Conservation (phyloP, 2,329 filamentous ascomycete species). For the Ceratocystis cacaofunesta region DNA sequence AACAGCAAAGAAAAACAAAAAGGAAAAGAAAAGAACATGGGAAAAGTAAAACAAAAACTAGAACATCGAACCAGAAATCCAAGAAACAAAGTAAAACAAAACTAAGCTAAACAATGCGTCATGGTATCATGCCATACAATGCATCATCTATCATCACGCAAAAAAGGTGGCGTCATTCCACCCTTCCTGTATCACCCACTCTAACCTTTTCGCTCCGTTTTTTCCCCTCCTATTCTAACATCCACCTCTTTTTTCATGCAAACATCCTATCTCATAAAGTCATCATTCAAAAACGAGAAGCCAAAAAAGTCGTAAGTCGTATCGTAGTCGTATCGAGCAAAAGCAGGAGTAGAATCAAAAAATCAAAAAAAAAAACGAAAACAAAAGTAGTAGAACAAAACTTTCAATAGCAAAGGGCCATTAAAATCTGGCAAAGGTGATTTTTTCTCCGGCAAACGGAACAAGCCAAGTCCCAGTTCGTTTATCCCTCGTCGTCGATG, state of each 20-base stretch:
- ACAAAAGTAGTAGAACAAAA: neutral
- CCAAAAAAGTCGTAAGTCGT: constrained; percentile 3
- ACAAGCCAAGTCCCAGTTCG: neutral
- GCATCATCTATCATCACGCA: constrained; percentile 3
- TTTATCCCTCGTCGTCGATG: neutral
- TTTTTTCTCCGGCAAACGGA: neutral
- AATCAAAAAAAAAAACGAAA: neutral
- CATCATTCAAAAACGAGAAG: constrained; percentile 4
- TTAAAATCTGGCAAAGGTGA: neutral
- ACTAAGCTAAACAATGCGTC: neutral
- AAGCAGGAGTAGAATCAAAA: neutral
- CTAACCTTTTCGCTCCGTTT: neutral
- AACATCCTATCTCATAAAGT: neutral
- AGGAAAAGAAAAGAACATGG: neutral
- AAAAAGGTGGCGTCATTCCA: constrained; percentile 1
- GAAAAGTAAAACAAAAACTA: neutral
- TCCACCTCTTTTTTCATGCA: neutral
- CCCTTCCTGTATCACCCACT: neutral
- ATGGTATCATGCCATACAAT: constrained; percentile 7
- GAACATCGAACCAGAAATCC: neutral
- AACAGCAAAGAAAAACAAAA: neutral
- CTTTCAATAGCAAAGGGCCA: neutral
- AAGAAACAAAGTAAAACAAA: constrained; percentile 7
- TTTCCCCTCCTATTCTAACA: neutral
- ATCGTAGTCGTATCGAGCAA: constrained; percentile 2